These are phyloP conservation scores for Sanghuangporus baumii DNA, from an alignment of 1,284 basidiomycete species.

Conservation along the genomic window DNA sequence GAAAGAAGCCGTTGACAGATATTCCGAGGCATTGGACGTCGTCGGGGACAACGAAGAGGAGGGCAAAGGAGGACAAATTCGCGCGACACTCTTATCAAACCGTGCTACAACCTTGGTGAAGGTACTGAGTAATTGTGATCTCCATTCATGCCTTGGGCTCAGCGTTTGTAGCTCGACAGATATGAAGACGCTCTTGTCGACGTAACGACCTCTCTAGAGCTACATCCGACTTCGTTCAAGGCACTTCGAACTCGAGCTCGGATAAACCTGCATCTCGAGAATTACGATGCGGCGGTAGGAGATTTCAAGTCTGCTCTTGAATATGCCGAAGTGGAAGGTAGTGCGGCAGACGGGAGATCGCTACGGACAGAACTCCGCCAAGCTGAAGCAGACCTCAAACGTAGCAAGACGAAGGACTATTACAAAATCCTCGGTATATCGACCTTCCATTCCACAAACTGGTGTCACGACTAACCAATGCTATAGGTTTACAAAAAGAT, in stretches of 20 bases:
- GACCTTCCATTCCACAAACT: constrained; percentile 3
- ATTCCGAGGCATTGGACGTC: constrained; percentile 63
- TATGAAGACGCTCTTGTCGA: constrained; percentile 68
- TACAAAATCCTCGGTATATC: constrained; percentile 64
- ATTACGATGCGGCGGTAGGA: constrained; percentile 64
- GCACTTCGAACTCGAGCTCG: constrained; percentile 82
- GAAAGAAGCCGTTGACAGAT: constrained; percentile 62
- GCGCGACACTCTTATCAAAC: constrained; percentile 78
- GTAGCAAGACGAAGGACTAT: constrained; percentile 82
- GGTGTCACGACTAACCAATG: background rate
- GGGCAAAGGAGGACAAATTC: constrained; percentile 68
- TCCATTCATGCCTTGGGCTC: constrained; percentile 10
- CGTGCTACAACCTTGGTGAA: constrained; percentile 79
- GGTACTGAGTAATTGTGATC: constrained; percentile 34
- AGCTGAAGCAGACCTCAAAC: constrained; percentile 72
- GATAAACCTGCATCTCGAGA: constrained; percentile 68
- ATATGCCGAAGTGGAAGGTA: constrained; percentile 55
- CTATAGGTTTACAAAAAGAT: constrained; percentile 42
- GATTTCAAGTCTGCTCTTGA: constrained; percentile 80
- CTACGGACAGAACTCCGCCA: constrained; percentile 67
- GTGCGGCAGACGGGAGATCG: constrained; percentile 55
- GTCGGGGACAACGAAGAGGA: constrained; percentile 62
- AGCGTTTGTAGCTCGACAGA: constrained; percentile 45
- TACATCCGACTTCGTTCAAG: constrained; percentile 72
- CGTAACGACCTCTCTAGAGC: constrained; percentile 59